Evolutionary conservation across 495 filamentous ascomycete genomes (phyloP).

Genomic region (Tuber aestivum): DNA sequence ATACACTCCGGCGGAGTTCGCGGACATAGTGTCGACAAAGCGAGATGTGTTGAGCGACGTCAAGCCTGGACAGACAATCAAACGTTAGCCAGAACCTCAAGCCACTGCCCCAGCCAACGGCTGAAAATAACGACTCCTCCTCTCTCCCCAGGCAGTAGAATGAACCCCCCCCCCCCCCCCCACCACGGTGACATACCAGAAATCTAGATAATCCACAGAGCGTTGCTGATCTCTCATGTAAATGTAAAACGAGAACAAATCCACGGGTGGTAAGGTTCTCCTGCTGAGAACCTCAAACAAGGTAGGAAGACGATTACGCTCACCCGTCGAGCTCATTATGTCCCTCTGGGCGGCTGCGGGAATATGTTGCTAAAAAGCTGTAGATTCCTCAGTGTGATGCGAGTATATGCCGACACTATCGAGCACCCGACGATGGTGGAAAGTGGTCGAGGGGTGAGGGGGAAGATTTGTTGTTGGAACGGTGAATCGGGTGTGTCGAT

Average conservation of each 20-base stretch:
- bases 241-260: conserved; percentile 98
- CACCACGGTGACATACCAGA: conserved; percentile 73
- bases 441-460: not conserved
- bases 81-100: conserved; percentile 12
- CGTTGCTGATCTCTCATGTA: conserved; percentile 99
- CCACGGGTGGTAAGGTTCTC: conserved; percentile 82
- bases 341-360: not conserved
- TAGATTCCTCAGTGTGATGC: not conserved
- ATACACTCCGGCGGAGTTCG: conserved; percentile 84
- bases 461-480: not conserved
- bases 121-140: conserved; percentile 4
- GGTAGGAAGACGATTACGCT: conserved; percentile 79
- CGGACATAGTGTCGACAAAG: conserved; percentile 96
- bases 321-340: conserved; percentile 19
- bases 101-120: not conserved
- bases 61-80: conserved; percentile 61
- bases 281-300: conserved; percentile 92
- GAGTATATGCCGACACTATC: not conserved
- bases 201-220: conserved; percentile 96
- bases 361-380: not conserved
- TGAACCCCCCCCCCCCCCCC: not conserved
- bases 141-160: conserved; percentile 10
- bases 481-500: not conserved
- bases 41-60: conserved; percentile 98
- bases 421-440: not conserved